These are phyloP conservation scores for Cetradonia linearis DNA, from an alignment of 495 filamentous ascomycete species.

Conservation along the genomic window DNA sequence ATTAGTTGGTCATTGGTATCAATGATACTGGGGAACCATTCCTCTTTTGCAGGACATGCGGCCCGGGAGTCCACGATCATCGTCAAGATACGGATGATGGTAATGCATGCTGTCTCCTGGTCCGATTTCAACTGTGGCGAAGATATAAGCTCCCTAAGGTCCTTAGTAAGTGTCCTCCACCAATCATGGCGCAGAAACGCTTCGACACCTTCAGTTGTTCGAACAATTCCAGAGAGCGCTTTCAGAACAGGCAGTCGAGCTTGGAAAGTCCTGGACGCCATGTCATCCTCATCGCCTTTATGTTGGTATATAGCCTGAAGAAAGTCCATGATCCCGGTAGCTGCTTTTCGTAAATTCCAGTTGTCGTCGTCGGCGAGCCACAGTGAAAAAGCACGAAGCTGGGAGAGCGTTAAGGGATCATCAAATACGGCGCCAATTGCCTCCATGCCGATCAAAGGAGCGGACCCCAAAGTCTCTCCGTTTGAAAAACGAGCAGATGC, in stretches of 20 bases:
- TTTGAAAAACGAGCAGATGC: conserved; percentile 33
- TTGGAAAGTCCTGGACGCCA: background rate
- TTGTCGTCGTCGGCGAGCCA: conserved; percentile 58
- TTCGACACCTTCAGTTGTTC: conserved; percentile 35
- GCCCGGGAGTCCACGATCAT: background rate
- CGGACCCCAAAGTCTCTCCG: conserved; percentile 23
- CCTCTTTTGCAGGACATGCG: background rate
- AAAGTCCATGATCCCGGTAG: conserved; percentile 46
- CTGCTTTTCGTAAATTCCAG: conserved; percentile 42
- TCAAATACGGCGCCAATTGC: conserved; percentile 1
- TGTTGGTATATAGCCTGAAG: conserved; percentile 45
- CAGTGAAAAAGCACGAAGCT: conserved; percentile 42
- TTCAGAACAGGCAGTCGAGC: conserved; percentile 39
- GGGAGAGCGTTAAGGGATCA: conserved; percentile 41
- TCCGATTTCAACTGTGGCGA: background rate
- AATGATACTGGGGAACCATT: background rate
- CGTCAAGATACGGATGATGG: background rate
- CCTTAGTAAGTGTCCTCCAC: conserved; percentile 39
- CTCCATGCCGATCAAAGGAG: background rate
- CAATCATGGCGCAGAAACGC: conserved; percentile 36
- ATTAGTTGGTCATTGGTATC: background rate
- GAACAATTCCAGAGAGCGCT: conserved; percentile 42
- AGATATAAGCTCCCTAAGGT: conserved; percentile 35
- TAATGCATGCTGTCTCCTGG: background rate
- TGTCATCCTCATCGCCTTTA: conserved; percentile 33